phyloP scores from a whole-genome alignment of 2,329 filamentous ascomycete genomes.

The Fusarium sp. region DNA sequence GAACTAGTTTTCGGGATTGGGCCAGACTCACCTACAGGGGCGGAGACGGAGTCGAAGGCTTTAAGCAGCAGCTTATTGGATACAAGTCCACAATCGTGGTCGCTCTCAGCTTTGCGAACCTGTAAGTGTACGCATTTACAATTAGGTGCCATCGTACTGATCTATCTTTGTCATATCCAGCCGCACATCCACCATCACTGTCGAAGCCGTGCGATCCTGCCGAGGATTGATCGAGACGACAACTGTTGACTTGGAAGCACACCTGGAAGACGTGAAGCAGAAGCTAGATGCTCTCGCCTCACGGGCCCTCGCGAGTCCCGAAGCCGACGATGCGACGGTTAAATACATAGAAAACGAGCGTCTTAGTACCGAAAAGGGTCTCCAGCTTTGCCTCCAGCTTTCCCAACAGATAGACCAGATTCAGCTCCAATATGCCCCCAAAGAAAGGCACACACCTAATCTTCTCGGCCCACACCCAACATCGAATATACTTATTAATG shows the following conservation, averaged over 20 bases:
- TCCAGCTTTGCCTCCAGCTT: constrained; percentile 40
- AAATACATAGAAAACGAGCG: constrained; percentile 35
- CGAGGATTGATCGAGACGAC: constrained; percentile 1
- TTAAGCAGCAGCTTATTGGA: constrained; percentile 56
- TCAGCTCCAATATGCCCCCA: constrained; percentile 15
- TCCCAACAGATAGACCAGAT: constrained; percentile 41
- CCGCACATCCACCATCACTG: constrained; percentile 2
- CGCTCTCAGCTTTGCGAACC: constrained; percentile 43
- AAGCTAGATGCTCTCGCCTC: not conserved
- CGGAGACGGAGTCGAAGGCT: constrained; percentile 60
- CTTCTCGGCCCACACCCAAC: not conserved
- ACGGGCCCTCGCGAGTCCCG: not conserved
- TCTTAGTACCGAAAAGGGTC: constrained; percentile 40
- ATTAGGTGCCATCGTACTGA: not conserved
- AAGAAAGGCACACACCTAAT: not conserved
- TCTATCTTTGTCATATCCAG: not conserved
- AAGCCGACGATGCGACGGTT: not conserved
- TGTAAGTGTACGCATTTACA: constrained; percentile 31
- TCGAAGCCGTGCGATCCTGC: constrained; percentile 3
- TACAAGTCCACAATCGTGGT: constrained; percentile 55
- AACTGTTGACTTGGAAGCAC: constrained; percentile 2
- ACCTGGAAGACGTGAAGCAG: constrained; percentile 2
- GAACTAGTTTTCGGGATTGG: constrained; percentile 62
- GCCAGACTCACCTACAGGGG: constrained; percentile 59
- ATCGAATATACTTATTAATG: not conserved